Conservation (phyloP, 306 rosid species). For the Malus sylvestris region DNA sequence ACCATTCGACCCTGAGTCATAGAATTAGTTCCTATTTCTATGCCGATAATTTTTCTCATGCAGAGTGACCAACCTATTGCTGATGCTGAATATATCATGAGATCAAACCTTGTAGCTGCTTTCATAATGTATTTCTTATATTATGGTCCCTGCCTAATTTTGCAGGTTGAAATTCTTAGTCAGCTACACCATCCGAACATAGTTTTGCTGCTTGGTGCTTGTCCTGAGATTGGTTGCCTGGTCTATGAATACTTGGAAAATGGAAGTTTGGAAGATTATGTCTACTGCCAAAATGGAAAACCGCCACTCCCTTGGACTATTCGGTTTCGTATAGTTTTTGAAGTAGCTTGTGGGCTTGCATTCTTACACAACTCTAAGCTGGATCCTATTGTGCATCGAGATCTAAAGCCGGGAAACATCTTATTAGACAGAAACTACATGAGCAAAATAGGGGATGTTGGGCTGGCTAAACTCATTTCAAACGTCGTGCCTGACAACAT, state of each 20-base stretch:
- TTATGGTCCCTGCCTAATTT: slow-evolving; percentile 16
- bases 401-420: slow-evolving; percentile 88
- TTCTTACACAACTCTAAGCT: slow-evolving; percentile 81
- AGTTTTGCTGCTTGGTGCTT: slow-evolving; percentile 90
- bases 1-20: too few species aligned
- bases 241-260: slow-evolving; percentile 87
- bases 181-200: slow-evolving; percentile 85
- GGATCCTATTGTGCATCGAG: slow-evolving; percentile 85
- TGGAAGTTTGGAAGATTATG: slow-evolving; percentile 76
- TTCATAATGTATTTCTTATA: not conserved
- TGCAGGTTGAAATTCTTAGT: slow-evolving; percentile 86
- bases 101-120: slow-evolving; percentile 4
- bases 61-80: too few species aligned
- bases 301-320: slow-evolving; percentile 73
- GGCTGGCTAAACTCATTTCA: slow-evolving; percentile 70
- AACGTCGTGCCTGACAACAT: slow-evolving; percentile 72
- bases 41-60: too few species aligned
- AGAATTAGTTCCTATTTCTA: too few species aligned
- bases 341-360: slow-evolving; percentile 84
- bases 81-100: slow-evolving; percentile 5
- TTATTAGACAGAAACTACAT: slow-evolving; percentile 68
- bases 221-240: slow-evolving; percentile 80
- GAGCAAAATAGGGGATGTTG: slow-evolving; percentile 87
- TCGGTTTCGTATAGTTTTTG: slow-evolving; percentile 62
- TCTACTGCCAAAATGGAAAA: slow-evolving; percentile 39